phyloP scores from a whole-genome alignment of 257 asterid genomes.

The Capsicum baccatum region DNA sequence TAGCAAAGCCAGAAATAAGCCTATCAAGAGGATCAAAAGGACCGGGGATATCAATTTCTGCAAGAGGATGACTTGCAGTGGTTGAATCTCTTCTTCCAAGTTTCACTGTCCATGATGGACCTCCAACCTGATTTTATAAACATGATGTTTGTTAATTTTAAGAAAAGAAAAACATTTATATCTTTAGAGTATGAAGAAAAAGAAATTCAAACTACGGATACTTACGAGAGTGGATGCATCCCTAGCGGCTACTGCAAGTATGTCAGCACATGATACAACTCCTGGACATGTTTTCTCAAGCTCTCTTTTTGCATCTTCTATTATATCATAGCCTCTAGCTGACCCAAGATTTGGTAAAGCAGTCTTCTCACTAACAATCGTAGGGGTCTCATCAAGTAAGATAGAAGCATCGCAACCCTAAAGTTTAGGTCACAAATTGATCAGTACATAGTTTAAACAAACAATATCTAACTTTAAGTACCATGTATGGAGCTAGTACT shows the following conservation, averaged over 20 bases:
- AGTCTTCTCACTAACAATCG: neutral
- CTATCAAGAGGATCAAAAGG: no score
- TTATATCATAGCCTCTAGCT: neutral
- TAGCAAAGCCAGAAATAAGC: no score
- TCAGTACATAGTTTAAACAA: no score
- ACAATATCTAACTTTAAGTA: no score
- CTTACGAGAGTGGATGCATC: constrained; percentile 1
- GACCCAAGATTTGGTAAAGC: neutral
- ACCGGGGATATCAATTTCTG: no score
- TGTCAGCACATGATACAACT: neutral
- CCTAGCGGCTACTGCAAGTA: neutral
- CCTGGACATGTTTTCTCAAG: neutral
- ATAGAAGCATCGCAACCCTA: no score
- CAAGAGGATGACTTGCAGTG: no score
- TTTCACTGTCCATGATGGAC: constrained; percentile 13
- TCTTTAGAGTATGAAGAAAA: neutral
- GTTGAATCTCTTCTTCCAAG: no score
- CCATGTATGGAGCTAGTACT: no score
- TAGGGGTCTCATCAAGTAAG: no score
- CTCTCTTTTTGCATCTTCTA: neutral
- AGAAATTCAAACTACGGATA: neutral
- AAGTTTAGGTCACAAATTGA: no score
- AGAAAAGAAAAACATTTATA: no score
- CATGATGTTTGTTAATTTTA: neutral
- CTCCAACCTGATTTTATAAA: neutral